Conservation (phyloP, 75 land plant species). For the Pinus tabuliformis region DNA sequence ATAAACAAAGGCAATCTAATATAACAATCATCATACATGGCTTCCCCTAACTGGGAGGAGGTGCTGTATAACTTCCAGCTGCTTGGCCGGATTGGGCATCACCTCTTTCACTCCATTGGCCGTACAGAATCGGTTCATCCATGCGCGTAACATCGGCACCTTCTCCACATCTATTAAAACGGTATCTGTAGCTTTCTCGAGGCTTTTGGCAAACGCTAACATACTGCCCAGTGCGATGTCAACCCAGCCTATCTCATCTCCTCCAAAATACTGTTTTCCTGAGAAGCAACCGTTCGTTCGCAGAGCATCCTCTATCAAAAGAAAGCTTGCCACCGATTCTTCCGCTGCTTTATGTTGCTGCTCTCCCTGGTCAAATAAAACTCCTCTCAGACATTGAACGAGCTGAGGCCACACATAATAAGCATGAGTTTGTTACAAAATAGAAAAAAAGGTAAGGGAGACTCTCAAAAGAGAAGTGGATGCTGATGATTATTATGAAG, state of each 20-base stretch:
- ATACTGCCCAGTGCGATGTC: slow-evolving; percentile 44
- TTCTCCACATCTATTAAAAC: slow-evolving; percentile 24
- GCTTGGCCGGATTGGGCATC: slow-evolving; percentile 36
- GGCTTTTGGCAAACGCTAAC: slow-evolving; percentile 21
- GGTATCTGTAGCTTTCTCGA: slow-evolving; percentile 16
- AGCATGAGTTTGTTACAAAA: too few species aligned
- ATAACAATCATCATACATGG: too few species aligned
- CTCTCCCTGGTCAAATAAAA: too few species aligned
- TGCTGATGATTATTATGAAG: too few species aligned
- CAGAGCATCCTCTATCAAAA: slow-evolving; percentile 34
- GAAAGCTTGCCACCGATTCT: slow-evolving; percentile 13
- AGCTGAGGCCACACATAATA: too few species aligned
- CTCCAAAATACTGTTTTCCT: slow-evolving; percentile 53
- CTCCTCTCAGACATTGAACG: too few species aligned
- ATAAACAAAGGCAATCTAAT: too few species aligned
- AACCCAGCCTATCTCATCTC: slow-evolving; percentile 40
- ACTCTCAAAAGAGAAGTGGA: too few species aligned
- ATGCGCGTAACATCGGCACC: slow-evolving; percentile 23
- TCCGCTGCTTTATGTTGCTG: slow-evolving; percentile 3
- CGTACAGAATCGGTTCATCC: slow-evolving; percentile 28
- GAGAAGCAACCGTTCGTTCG: slow-evolving; percentile 1
- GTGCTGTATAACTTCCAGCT: slow-evolving; percentile 10
- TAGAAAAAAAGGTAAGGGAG: too few species aligned
- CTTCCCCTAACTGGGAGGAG: too few species aligned
- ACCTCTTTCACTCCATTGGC: slow-evolving; percentile 32